These are phyloP conservation scores for Dendrobium chrysotoxum DNA, from an alignment of 106 monocot genomes.

Conservation along the genomic window DNA sequence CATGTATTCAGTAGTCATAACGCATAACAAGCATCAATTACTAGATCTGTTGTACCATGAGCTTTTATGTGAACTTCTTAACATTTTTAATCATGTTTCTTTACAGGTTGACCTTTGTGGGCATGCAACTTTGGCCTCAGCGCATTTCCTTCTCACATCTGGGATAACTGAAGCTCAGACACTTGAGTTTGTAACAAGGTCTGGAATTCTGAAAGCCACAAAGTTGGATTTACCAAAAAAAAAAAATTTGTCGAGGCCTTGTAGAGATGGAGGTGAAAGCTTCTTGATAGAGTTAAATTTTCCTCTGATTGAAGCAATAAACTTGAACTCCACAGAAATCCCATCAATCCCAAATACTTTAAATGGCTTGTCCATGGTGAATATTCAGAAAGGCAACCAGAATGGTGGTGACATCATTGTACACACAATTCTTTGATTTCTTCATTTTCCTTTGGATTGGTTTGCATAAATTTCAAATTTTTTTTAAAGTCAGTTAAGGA, in stretches of 20 bases:
- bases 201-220: slow-evolving; percentile 63
- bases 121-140: slow-evolving; percentile 73
- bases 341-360: slow-evolving; percentile 53
- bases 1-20: too few relatives aligned
- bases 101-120: slow-evolving; percentile 76
- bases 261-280: not conserved
- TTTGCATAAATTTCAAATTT: too few relatives aligned
- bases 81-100: not conserved
- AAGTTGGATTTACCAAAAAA: slow-evolving; percentile 16
- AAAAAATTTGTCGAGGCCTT: not conserved
- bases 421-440: too few relatives aligned
- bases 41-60: too few relatives aligned
- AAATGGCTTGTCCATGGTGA: slow-evolving; percentile 38
- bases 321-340: slow-evolving; percentile 27
- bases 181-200: slow-evolving; percentile 65
- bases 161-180: slow-evolving; percentile 22
- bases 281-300: slow-evolving; percentile 75
- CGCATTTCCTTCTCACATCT: slow-evolving; percentile 64
- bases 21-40: too few relatives aligned
- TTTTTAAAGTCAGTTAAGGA: too few relatives aligned
- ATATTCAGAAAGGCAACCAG: slow-evolving; percentile 28
- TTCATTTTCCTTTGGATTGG: too few relatives aligned
- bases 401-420: too few relatives aligned
- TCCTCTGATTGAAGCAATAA: slow-evolving; percentile 30
- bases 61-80: too few relatives aligned